phyloP scores from a whole-genome alignment of 1,284 basidiomycete genomes.

The Rugosomyces carneus region DNA sequence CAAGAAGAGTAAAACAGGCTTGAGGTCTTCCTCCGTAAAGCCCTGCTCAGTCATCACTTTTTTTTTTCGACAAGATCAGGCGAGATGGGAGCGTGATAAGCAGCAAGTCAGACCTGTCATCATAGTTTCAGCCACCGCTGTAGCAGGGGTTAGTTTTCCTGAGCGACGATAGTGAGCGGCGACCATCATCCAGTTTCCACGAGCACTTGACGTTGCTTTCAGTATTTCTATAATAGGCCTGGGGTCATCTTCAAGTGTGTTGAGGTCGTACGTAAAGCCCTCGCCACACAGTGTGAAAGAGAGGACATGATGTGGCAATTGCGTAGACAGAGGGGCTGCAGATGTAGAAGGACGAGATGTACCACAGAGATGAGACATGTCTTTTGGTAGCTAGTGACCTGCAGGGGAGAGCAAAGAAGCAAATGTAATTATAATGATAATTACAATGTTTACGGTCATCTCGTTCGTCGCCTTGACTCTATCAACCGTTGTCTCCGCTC shows the following conservation, averaged over 20 bases:
- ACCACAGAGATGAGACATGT: background rate
- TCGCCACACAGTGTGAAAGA: conserved; percentile 32
- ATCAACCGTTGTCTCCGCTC: background rate
- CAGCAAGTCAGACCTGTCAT: conserved; percentile 34
- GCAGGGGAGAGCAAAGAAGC: too few species aligned
- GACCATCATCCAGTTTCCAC: conserved; percentile 50
- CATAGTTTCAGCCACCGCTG: conserved; percentile 39
- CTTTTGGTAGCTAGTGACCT: too few species aligned
- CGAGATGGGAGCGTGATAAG: background rate
- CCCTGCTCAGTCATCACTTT: conserved; percentile 37
- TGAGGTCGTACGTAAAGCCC: conserved; percentile 36
- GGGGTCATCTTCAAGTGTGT: conserved; percentile 37
- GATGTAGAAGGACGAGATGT: background rate
- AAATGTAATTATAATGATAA: too few species aligned
- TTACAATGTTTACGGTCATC: background rate
- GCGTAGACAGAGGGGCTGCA: background rate
- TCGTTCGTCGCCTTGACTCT: background rate
- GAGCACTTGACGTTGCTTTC: conserved; percentile 33
- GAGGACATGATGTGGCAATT: conserved; percentile 20
- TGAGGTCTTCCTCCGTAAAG: conserved; percentile 32
- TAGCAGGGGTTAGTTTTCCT: conserved; percentile 39
- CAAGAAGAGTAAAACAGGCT: conserved; percentile 46
- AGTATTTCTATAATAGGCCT: conserved; percentile 39
- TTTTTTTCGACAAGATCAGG: conserved; percentile 6
- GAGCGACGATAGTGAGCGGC: conserved; percentile 45